These are phyloP conservation scores for Allium fistulosum DNA, from an alignment of 106 monocot genomes.

Conservation along the genomic window DNA sequence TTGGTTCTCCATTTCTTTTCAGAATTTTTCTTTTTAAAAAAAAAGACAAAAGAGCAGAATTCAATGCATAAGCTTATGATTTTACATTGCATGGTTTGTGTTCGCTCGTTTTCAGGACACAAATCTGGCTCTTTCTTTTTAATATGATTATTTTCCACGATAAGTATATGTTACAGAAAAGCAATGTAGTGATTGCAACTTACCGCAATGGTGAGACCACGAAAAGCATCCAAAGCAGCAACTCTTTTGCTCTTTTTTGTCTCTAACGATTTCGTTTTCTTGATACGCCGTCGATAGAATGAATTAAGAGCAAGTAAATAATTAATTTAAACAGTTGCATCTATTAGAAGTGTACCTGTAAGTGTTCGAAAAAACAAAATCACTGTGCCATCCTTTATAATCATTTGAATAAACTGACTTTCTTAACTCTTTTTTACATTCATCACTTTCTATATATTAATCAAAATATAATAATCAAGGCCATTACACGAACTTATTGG, in stretches of 20 bases:
- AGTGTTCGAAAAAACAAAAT: no score
- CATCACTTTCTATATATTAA: no score
- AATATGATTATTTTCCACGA: background rate
- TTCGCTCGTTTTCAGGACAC: background rate
- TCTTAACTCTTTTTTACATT: no score
- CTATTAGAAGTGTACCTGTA: no score
- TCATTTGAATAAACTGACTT: no score
- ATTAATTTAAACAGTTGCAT: no score
- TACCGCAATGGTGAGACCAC: conserved; percentile 42
- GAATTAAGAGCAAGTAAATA: background rate
- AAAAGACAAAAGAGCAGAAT: background rate
- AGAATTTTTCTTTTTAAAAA: background rate
- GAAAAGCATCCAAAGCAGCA: conserved; percentile 39
- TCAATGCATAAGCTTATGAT: background rate
- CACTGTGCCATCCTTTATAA: no score
- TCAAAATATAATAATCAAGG: no score
- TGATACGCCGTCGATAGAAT: background rate
- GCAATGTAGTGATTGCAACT: background rate
- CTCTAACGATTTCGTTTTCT: background rate
- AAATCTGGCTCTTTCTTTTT: background rate
- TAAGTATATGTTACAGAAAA: no score
- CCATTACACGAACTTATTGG: no score
- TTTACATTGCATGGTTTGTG: background rate
- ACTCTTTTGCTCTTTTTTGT: conserved; percentile 17
- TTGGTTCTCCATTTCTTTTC: background rate